Percentiles rank a stretch among this genome's conserved stretches.
These are phyloP conservation scores for Flaveria linearis DNA, from an alignment of 129 eudicot genomes.

Conservation along the genomic window DNA sequence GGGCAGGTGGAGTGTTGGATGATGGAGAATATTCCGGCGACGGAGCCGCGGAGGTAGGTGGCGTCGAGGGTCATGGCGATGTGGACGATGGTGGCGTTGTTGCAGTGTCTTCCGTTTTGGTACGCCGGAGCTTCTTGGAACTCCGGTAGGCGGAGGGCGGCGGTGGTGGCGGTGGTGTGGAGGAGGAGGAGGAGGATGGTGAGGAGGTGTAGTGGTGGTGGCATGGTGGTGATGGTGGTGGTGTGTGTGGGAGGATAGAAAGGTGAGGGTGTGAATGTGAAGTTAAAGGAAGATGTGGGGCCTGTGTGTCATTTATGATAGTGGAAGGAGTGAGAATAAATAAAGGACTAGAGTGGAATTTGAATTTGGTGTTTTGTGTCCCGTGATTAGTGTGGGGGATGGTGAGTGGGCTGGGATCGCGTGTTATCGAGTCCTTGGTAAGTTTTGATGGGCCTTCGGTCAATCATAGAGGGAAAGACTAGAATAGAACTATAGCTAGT, in stretches of 20 bases:
- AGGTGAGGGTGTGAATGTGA: conserved; percentile 23
- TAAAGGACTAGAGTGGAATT: conserved; percentile 34
- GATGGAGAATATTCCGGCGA: conserved; percentile 85
- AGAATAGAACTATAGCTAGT: too few species aligned
- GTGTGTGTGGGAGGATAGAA: not conserved
- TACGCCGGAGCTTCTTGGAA: conserved; percentile 90
- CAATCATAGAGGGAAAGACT: not conserved
- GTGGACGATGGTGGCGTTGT: conserved; percentile 44
- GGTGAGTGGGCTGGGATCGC: not conserved
- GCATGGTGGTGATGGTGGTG: conserved; percentile 15
- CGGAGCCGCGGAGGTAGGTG: conserved; percentile 91
- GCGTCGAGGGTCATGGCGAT: conserved; percentile 88
- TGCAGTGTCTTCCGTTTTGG: conserved; percentile 64
- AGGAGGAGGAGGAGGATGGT: conserved; percentile 6
- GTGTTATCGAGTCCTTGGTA: conserved; percentile 25
- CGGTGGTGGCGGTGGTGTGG: not conserved
- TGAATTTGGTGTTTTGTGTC: conserved; percentile 36
- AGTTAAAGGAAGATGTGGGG: conserved; percentile 23
- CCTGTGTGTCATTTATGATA: conserved; percentile 7
- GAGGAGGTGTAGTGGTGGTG: conserved; percentile 9
- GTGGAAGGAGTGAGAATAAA: conserved; percentile 14
- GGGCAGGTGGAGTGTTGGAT: conserved; percentile 86
- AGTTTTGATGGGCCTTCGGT: conserved; percentile 6
- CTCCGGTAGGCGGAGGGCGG: conserved; percentile 37
- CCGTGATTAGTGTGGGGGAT: conserved; percentile 40